Conservation (phyloP, 768 basidiomycete species). For the Suillus sp. region DNA sequence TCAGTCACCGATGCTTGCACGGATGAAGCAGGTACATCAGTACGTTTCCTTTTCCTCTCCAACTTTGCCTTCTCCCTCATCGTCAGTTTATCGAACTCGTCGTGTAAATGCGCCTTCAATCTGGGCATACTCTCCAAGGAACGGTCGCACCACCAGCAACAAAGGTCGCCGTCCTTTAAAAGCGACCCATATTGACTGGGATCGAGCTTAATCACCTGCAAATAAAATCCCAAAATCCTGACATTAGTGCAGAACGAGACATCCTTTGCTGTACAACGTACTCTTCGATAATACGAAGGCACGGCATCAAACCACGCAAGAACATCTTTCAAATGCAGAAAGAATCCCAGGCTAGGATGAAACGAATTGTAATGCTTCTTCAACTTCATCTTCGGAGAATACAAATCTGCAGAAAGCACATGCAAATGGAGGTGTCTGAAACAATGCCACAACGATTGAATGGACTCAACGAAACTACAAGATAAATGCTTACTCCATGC, state of each 20-base stretch:
- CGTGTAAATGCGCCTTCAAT: conserved; percentile 73
- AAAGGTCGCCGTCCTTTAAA: conserved; percentile 62
- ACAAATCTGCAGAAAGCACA: conserved; percentile 78
- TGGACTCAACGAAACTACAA: not conserved
- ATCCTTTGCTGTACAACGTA: conserved; percentile 34
- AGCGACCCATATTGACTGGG: conserved; percentile 59
- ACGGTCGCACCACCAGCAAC: conserved; percentile 70
- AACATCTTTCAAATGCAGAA: conserved; percentile 77
- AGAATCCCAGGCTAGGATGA: conserved; percentile 82
- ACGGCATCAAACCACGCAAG: conserved; percentile 77
- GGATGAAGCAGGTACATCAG: conserved; percentile 18
- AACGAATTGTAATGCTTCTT: conserved; percentile 95
- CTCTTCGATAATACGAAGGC: conserved; percentile 52
- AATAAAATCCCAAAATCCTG: not conserved
- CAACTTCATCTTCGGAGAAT: conserved; percentile 68
- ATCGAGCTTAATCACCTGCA: conserved; percentile 56
- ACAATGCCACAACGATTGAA: not conserved
- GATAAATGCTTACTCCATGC: conserved; percentile 73
- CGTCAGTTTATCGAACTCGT: conserved; percentile 65
- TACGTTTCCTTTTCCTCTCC: conserved; percentile 44
- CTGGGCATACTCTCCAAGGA: conserved; percentile 69
- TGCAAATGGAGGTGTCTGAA: conserved; percentile 82
- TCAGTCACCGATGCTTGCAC: not conserved
- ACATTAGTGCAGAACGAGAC: conserved; percentile 11
- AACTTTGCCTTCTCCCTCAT: conserved; percentile 43